These are phyloP conservation scores for Centella asiatica DNA, from an alignment of 129 eudicot genomes.

Conservation along the genomic window DNA sequence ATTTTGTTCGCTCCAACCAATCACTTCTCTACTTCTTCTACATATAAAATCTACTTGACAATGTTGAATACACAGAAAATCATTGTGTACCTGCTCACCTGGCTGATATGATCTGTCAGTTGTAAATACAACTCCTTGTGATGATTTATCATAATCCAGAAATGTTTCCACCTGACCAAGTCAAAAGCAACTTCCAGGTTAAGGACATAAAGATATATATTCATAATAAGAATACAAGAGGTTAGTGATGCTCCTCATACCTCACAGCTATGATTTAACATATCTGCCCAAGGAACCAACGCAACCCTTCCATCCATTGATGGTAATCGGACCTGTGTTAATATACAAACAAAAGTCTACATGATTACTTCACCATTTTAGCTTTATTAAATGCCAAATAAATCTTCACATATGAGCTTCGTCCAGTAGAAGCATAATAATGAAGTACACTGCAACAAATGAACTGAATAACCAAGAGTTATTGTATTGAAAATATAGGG, in stretches of 20 bases:
- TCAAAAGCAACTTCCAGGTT: constrained; percentile 13
- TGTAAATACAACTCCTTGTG: constrained; percentile 88
- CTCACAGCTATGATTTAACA: constrained; percentile 91
- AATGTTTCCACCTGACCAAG: constrained; percentile 71
- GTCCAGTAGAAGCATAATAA: neutral
- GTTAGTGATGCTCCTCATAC: constrained; percentile 27
- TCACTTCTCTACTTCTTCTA: neutral
- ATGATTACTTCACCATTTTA: neutral
- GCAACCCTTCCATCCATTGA: constrained; percentile 92
- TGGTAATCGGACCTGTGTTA: constrained; percentile 73
- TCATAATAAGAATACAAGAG: neutral
- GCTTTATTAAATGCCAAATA: neutral
- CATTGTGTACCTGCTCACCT: constrained; percentile 97
- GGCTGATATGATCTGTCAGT: constrained; percentile 94
- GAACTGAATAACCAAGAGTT: neutral
- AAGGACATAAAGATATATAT: neutral
- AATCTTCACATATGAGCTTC: neutral
- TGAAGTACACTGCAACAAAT: neutral
- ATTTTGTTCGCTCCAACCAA: too few relatives aligned
- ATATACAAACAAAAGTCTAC: constrained; percentile 3
- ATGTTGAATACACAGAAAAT: constrained; percentile 1
- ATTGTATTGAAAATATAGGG: neutral
- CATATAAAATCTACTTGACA: neutral
- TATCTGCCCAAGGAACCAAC: constrained; percentile 98
- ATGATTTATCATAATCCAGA: constrained; percentile 82